Conservation (phyloP, 306 rosid genomes). For the Dalbergia cochinchinensis region DNA sequence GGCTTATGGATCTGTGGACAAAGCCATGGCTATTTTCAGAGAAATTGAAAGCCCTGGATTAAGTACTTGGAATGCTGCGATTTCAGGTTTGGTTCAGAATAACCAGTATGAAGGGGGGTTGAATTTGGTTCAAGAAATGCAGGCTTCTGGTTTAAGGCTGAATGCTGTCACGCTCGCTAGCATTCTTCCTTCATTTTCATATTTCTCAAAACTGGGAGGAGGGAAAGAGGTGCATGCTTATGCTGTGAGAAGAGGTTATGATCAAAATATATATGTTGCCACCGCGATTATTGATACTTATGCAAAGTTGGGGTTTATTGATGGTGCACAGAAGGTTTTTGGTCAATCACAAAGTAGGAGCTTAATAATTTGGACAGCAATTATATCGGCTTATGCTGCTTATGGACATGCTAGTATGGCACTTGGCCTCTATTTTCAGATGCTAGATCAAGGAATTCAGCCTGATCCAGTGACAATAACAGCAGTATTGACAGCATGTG, state of each 20-base stretch:
- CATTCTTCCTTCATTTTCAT: conserved; percentile 67
- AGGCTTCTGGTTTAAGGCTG: conserved; percentile 60
- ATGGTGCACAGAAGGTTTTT: conserved; percentile 65
- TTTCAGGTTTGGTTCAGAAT: conserved; percentile 87
- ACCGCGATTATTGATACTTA: conserved; percentile 79
- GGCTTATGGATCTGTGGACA: conserved; percentile 71
- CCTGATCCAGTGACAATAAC: conserved; percentile 85
- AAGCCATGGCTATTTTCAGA: conserved; percentile 69
- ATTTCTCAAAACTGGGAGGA: conserved; percentile 68
- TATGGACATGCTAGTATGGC: conserved; percentile 75
- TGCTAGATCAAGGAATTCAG: conserved; percentile 68
- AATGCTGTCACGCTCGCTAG: conserved; percentile 80
- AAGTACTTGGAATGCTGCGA: conserved; percentile 77
- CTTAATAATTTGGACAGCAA: conserved; percentile 78
- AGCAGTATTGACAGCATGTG: conserved; percentile 73
- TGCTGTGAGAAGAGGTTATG: conserved; percentile 66
- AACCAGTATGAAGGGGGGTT: conserved; percentile 56
- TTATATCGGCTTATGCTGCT: conserved; percentile 82
- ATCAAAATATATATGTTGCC: conserved; percentile 65
- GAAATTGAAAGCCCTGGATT: conserved; percentile 57
- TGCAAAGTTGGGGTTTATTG: conserved; percentile 76
- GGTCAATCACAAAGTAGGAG: conserved; percentile 62
- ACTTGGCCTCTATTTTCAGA: conserved; percentile 64
- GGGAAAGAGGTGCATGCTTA: conserved; percentile 84
- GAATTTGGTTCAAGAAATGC: conserved; percentile 69